These are phyloP conservation scores for Daldinia bambusicola DNA, from an alignment of 495 filamentous ascomycete genomes.

Conservation along the genomic window DNA sequence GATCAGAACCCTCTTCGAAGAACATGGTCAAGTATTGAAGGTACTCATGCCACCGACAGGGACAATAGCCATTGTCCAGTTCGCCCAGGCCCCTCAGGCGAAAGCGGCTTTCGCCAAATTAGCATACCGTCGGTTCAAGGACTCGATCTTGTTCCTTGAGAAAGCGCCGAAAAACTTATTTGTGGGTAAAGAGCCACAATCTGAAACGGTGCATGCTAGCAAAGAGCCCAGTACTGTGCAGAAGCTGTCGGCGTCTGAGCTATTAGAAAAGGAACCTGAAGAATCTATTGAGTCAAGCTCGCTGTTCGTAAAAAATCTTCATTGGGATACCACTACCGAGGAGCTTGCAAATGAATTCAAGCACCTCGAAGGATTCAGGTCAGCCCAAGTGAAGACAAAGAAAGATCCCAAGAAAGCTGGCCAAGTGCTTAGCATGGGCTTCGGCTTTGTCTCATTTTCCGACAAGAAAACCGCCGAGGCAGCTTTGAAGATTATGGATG, in stretches of 20 bases:
- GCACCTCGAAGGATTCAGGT: conserved; percentile 84
- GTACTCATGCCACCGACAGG: conserved; percentile 92
- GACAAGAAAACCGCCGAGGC: conserved; percentile 79
- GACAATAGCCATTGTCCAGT: conserved; percentile 93
- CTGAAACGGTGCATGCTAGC: conserved; percentile 6
- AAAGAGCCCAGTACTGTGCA: conserved; percentile 51
- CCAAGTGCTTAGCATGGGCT: conserved; percentile 91
- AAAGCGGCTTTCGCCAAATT: conserved; percentile 82
- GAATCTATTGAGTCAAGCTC: conserved; percentile 73
- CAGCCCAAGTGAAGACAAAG: conserved; percentile 87
- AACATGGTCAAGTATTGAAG: conserved; percentile 75
- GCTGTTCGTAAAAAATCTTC: conserved; percentile 91
- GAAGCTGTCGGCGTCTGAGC: conserved; percentile 58
- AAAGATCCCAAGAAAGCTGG: conserved; percentile 84
- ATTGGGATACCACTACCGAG: conserved; percentile 85
- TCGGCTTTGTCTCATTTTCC: conserved; percentile 91
- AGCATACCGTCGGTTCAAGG: conserved; percentile 89
- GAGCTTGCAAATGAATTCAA: conserved; percentile 77
- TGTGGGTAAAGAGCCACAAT: conserved; percentile 51
- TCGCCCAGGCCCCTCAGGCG: conserved; percentile 77
- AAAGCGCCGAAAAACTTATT: conserved; percentile 91
- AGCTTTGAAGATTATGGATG: conserved; percentile 85
- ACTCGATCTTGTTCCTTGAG: conserved; percentile 91
- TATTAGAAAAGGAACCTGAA: conserved; percentile 67
- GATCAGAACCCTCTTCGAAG: conserved; percentile 71